Evolutionary conservation across 306 rosid genomes (phyloP), one percentile per base, ranked within the genome.

Genomic region (Citrullus colocynthis): DNA sequence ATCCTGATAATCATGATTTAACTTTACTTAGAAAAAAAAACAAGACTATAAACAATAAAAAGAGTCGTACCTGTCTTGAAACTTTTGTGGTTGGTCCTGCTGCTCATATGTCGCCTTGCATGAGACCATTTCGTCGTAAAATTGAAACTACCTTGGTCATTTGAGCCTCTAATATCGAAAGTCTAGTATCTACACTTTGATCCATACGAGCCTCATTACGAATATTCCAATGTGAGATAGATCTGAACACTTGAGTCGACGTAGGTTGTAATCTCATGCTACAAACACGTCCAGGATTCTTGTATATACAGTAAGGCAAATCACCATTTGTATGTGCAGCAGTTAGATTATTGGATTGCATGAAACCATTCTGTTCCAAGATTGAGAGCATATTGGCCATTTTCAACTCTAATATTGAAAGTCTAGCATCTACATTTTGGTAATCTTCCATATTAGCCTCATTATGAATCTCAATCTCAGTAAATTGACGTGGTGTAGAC

Each of bases 181-280:
- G 74, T 67, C 74, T 67, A 42, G 74, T 42, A 67, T 67, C 74
- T 41, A 67, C 74, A 42, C 42, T 67, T 41, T 67, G 54, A 67
- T 67, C 74, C 55, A 67, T 67, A 20, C 42, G 51, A 42, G 55
- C 51, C 36, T 41, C 54, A 0, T 41, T 41, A 42, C 74, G 54
- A 24, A 67, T 42, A 20, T 67, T 42, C 6, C 74, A 36, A n/a
- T 42, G 74, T 3, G 74, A 66, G 15, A 20, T 10, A 66, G 74
- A 39, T 18, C 51, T 9, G 74, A 67, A 41, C 36, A 67, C 34
- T 41, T 67, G 55, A 20, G 74, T 67, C 4, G 74, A 67, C 1
- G 54, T 41, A 12, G 74, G 74, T 41, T 42, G 54, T 67, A 67
- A 11, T 67, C 18, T 67, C 74, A 67, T 67, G 54, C 74, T 21